These are phyloP conservation scores for Hypholoma fasciculare DNA, from an alignment of 768 basidiomycete genomes.

Conservation along the genomic window DNA sequence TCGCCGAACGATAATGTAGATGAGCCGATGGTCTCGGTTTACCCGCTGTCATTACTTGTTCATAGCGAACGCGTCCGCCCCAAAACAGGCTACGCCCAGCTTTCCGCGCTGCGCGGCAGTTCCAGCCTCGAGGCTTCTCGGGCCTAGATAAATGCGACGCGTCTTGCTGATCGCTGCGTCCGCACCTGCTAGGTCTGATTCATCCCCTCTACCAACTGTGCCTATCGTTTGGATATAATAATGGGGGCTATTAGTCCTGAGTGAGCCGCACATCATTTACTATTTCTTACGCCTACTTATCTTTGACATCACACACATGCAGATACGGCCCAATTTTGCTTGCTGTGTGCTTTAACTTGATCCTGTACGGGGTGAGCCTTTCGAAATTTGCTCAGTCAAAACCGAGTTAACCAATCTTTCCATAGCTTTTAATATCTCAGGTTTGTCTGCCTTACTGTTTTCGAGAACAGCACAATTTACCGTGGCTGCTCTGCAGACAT, in stretches of 20 bases:
- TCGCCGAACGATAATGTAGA: not conserved
- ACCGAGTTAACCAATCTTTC: not conserved
- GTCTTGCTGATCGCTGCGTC: not conserved
- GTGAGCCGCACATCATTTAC: no score
- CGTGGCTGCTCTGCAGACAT: not conserved
- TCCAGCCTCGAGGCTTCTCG: not conserved
- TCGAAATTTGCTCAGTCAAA: not conserved
- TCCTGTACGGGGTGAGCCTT: constrained; percentile 19
- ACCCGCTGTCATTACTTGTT: not conserved
- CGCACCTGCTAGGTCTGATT: not conserved
- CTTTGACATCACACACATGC: not conserved
- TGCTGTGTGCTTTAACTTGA: constrained; percentile 18
- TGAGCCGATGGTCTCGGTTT: not conserved
- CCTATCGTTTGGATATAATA: not conserved
- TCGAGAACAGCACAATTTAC: not conserved
- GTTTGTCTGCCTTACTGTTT: not conserved
- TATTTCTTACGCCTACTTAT: not conserved
- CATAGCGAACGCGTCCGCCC: not conserved
- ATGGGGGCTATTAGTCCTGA: not conserved
- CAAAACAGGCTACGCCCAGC: not conserved
- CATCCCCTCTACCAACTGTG: not conserved
- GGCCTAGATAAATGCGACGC: not conserved
- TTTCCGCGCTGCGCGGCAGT: not conserved
- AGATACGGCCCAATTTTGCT: constrained; percentile 21
- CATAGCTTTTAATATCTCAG: constrained; percentile 10